Base-by-base conservation (phyloP, 345 rosid genomes). In the Salix suchowensis region DNA sequence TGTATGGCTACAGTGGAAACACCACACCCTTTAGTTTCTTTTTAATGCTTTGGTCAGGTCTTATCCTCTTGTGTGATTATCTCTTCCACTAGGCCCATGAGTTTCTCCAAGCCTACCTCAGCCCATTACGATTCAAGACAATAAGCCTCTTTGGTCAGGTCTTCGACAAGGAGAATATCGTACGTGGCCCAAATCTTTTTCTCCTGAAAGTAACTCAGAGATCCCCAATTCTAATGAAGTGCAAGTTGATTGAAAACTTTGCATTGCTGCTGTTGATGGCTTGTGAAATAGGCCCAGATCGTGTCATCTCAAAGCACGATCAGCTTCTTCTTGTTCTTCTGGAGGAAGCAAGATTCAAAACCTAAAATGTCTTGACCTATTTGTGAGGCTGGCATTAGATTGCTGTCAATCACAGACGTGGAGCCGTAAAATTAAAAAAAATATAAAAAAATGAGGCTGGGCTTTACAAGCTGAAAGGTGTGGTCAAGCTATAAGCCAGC, bases 301-400 rank as follows among this genome's bases (percentile, higher is more conserved):
- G 36, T 67, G 67, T 75, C 67, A n/a, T 28, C 58, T 64, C 30
- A 26, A 21, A 24, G 7, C 18, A 42, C 7, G 16, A 4, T 44
- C 42, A 16, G 5, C 21, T 1, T 37, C 13, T 37, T 15, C 23
- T 54, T 67, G 24, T 2, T 67, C 48, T 67, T 67, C 65, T 24
- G 15, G 34, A 12, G 10, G 11, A 54, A 39, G 65, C 16, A 24
- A 23, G 37, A 8, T 34, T 11, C 26, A 18, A 0, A n/a, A 28
- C 60, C 64, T 18, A 76, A 76, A 68, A 61, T 73, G 28, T 73
- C 39, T 42, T 62, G 76, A 39, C 69, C 9, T n/a, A 2, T 15
- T 26, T 9, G 54, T 62, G 21, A 21, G 60, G 32, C 67, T 58
- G 67, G 60, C 39, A 76, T 69, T 69, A 21, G 74, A 76, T 55